phyloP scores from a whole-genome alignment of 2,329 filamentous ascomycete species.

The Fusarium tanahbumbuense region DNA sequence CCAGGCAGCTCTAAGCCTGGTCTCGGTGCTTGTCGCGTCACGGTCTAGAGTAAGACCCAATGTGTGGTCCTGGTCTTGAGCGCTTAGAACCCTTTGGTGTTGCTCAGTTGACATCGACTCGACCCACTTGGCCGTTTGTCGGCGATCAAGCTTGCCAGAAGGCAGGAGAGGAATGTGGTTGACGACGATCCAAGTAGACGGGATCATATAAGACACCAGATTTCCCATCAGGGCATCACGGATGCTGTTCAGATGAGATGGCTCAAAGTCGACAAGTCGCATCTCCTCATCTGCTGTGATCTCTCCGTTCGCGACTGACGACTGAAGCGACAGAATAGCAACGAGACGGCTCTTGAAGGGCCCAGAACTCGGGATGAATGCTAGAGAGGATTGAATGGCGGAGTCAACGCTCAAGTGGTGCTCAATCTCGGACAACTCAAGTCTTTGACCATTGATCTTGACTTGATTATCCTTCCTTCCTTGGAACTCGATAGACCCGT shows the following conservation, averaged over 20 bases:
- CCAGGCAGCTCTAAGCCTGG: conserved; percentile 26
- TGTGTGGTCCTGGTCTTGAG: conserved; percentile 7
- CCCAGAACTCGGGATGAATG: conserved; percentile 12
- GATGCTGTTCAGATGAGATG: conserved; percentile 8
- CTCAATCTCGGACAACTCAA: conserved; percentile 50
- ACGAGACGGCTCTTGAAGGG: conserved; percentile 25
- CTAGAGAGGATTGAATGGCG: conserved; percentile 22
- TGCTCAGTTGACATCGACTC: conserved; percentile 17
- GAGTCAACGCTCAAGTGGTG: conserved; percentile 34
- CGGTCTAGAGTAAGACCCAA: conserved; percentile 6
- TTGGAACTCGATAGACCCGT: conserved; percentile 42
- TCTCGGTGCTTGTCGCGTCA: conserved; percentile 14
- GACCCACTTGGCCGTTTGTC: conserved; percentile 1
- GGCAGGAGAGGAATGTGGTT: conserved; percentile 22
- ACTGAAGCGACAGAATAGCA: conserved; percentile 13
- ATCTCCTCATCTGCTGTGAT: neutral
- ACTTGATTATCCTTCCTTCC: conserved; percentile 51
- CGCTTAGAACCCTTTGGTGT: conserved; percentile 9
- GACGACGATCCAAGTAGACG: conserved; percentile 28
- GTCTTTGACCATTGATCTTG: conserved; percentile 50
- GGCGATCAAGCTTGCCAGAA: conserved; percentile 34
- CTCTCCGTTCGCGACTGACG: neutral
- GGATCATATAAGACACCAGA: conserved; percentile 36
- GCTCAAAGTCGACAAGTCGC: neutral
- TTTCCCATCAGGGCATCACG: conserved; percentile 9